Evolutionary conservation across 352 stramenopile species (phyloP).

Genomic region (Aphanomyces stellatus): DNA sequence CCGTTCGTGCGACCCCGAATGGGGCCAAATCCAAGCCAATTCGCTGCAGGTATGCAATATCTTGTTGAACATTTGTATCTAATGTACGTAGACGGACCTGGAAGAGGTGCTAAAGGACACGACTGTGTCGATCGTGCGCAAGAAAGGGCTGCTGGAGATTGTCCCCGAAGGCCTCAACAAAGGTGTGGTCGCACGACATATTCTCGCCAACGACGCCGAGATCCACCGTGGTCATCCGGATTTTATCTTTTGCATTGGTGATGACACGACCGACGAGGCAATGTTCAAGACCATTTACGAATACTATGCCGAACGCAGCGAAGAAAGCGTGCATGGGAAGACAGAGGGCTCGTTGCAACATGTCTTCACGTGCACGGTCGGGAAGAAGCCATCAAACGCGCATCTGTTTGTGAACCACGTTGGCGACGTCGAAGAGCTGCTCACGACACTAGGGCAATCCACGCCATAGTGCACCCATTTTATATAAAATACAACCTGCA

Average conservation of each 20-base stretch:
- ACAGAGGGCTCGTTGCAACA: slow-evolving; percentile 51
- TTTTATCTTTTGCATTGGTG: slow-evolving; percentile 95
- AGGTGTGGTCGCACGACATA: slow-evolving; percentile 93
- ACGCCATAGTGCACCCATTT: too few relatives aligned
- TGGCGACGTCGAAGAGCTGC: slow-evolving; percentile 74
- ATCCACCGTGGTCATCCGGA: slow-evolving; percentile 82
- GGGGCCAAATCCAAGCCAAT: slow-evolving; percentile 92
- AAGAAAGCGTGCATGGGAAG: slow-evolving; percentile 65
- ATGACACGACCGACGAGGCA: slow-evolving; percentile 96
- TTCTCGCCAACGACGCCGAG: slow-evolving; percentile 81
- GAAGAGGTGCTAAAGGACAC: slow-evolving; percentile 68
- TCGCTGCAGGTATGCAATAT: slow-evolving; percentile 55
- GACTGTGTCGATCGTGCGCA: slow-evolving; percentile 67
- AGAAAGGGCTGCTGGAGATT: slow-evolving; percentile 93
- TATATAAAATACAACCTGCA: too few relatives aligned
- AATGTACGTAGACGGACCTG: slow-evolving; percentile 36
- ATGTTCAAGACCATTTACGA: slow-evolving; percentile 95
- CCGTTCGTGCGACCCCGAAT: slow-evolving; percentile 95
- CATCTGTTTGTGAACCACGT: slow-evolving; percentile 88
- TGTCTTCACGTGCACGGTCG: slow-evolving; percentile 88
- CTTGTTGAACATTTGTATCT: background rate
- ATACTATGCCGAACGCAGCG: slow-evolving; percentile 81
- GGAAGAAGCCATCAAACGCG: slow-evolving; percentile 86
- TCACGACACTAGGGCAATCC: slow-evolving; percentile 69
- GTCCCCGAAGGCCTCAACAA: slow-evolving; percentile 94